Percentiles rank a stretch among this genome's conserved stretches.
Conservation (phyloP, 805 yeast genomes). For the Debaryomyces maramus region DNA sequence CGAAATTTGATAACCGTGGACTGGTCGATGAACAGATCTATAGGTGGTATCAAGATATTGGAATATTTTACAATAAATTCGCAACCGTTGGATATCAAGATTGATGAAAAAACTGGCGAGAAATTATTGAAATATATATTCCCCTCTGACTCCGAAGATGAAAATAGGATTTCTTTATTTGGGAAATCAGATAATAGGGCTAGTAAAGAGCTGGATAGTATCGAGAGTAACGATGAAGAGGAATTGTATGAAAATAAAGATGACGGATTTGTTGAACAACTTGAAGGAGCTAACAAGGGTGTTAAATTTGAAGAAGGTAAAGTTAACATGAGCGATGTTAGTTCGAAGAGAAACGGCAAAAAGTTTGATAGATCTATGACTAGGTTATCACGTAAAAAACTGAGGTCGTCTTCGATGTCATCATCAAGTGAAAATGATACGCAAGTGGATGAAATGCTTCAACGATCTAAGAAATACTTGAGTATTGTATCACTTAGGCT, state of each 20-base stretch:
- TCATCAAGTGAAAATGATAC: slow-evolving; percentile 20
- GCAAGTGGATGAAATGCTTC: slow-evolving; percentile 59
- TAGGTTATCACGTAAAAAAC: slow-evolving; percentile 3
- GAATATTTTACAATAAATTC: slow-evolving; percentile 39
- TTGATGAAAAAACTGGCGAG: slow-evolving; percentile 42
- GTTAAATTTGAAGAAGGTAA: slow-evolving; percentile 7
- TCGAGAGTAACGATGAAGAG: slow-evolving; percentile 9
- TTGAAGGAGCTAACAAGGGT: slow-evolving; percentile 13
- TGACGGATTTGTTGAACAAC: slow-evolving; percentile 7
- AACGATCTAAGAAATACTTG: slow-evolving; percentile 70
- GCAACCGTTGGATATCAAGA: slow-evolving; percentile 36
- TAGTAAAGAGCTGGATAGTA: slow-evolving; percentile 9
- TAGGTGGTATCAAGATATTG: slow-evolving; percentile 43
- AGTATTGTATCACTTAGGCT: slow-evolving; percentile 59
- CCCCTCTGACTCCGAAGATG: slow-evolving; percentile 16
- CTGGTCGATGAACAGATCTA: slow-evolving; percentile 43
- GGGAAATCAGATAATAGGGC: slow-evolving; percentile 10
- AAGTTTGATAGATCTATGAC: slow-evolving; percentile 2
- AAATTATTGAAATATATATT: slow-evolving; percentile 39
- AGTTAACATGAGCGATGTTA: too few relatives aligned
- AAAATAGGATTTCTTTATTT: slow-evolving; percentile 1
- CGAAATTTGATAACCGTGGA: slow-evolving; percentile 30
- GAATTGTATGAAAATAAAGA: slow-evolving; percentile 8
- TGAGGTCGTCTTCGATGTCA: background rate
- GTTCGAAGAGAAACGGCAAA: background rate